phyloP scores from a whole-genome alignment of 129 eudicot genomes.

The Artemisia tridentata region DNA sequence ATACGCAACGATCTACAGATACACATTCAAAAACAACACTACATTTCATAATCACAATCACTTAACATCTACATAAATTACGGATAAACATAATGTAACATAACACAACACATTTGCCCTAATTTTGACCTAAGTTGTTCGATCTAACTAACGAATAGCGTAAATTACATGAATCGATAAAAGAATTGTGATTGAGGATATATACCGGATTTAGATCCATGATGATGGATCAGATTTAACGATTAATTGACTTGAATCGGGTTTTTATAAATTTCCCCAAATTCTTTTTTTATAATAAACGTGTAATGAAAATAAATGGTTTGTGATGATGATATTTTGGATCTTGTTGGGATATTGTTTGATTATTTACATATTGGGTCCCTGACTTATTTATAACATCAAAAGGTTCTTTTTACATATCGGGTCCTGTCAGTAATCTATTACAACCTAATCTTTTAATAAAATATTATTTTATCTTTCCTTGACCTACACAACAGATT shows the following conservation, averaged over 20 bases:
- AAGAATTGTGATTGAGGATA: not conserved
- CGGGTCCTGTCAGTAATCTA: too few species aligned
- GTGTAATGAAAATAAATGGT: not conserved
- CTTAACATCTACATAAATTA: too few species aligned
- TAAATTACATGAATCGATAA: not conserved
- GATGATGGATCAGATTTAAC: slow-evolving; percentile 15
- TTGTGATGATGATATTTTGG: slow-evolving; percentile 28
- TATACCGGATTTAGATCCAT: slow-evolving; percentile 63
- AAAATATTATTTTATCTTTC: too few species aligned
- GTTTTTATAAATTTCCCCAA: slow-evolving; percentile 8
- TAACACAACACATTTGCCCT: slow-evolving; percentile 14
- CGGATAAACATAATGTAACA: not conserved
- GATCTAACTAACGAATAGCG: slow-evolving; percentile 8
- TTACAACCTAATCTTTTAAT: too few species aligned
- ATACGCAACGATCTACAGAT: not conserved
- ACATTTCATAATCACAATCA: too few species aligned
- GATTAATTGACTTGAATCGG: slow-evolving; percentile 15
- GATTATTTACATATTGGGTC: not conserved
- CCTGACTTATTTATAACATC: too few species aligned
- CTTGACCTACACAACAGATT: too few species aligned
- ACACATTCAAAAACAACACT: not conserved
- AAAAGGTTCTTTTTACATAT: too few species aligned
- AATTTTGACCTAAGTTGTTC: not conserved
- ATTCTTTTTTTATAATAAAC: slow-evolving; percentile 12
- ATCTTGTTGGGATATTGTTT: slow-evolving; percentile 14